A percentile compares a stretch with the other conserved stretches of the same genome.
phyloP scores from a whole-genome alignment of 2,329 filamentous ascomycete genomes.

The Beauveria bassiana region DNA sequence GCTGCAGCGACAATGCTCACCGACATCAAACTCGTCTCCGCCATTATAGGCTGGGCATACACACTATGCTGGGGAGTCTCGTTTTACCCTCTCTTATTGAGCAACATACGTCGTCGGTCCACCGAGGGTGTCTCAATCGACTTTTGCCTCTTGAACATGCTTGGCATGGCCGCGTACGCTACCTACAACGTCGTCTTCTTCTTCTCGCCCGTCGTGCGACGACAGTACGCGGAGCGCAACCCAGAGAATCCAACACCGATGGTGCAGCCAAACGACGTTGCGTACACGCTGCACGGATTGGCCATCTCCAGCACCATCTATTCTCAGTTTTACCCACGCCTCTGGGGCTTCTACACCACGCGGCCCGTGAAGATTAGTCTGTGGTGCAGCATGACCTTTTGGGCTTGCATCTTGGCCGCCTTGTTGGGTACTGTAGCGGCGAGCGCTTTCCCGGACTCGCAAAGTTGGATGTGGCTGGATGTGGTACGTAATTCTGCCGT shows the following conservation, averaged over 20 bases:
- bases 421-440: not conserved
- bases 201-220: not conserved
- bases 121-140: not conserved
- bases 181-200: not conserved
- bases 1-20: not conserved
- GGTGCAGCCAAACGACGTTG: not conserved
- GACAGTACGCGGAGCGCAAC: not conserved
- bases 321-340: not conserved
- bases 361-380: not conserved
- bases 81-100: not conserved
- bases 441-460: not conserved
- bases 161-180: not conserved
- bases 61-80: not conserved
- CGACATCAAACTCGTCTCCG: not conserved
- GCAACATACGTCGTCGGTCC: not conserved
- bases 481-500: not conserved
- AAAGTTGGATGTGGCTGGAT: not conserved
- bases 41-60: not conserved
- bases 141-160: not conserved
- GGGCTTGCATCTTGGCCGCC: not conserved
- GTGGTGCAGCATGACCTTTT: not conserved
- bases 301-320: not conserved
- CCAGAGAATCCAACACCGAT: slow-evolving; percentile 5
- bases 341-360: not conserved
- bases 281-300: not conserved